Base-by-base conservation (phyloP, 495 filamentous ascomycete species). In the Thermochaetoides thermophila region DNA sequence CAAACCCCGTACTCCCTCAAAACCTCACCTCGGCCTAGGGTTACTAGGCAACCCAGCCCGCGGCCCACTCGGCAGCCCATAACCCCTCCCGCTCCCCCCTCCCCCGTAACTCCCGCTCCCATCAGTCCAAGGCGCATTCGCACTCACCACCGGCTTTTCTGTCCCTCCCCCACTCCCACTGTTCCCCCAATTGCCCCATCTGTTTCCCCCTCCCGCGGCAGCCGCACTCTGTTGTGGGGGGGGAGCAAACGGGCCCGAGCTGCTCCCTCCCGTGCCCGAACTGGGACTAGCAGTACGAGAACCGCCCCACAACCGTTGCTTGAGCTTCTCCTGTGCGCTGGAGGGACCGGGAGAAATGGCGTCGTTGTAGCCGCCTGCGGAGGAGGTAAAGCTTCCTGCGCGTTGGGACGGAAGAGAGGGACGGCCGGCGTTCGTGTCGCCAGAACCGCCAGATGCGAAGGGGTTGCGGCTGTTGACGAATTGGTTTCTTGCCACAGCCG, bases 31-130 rank as follows among this genome's bases (percentile, higher is more conserved):
- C 49, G 59, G 60, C 31, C 56, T 44, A 16, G 59, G 59, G 0
- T 58, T 58, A 31, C 50, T 63, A 18, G 61, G 56, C 30, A 63
- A 38, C 7, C 61, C 61, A 10, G 52, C 55, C 40, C 63, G 50
- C 8, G 69, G 66, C 12, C 66, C 64, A 34, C 53, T 66, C 18
- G 67, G 69, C 31, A 74, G 41, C 24, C 70, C 68, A 31, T 57
- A 46, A 28, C 56, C 48, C 48, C 35, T 48, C 32, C 42, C 55
- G 32, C 46, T 53, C 15, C 45, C 46, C 25, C 39, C 49, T 16
- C 52, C 45, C 11, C 52, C 48, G 12, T 46, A 49, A n/a, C 55
- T 53, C 27, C 55, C 56, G 7, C 53, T 53, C 19, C 53, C 59
- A 26, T 37, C 55, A 3, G 60, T 45, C 64, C 64, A 68, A 2